Base-by-base conservation (phyloP, 2,329 filamentous ascomycete genomes). In the Phialemoniopsis sp. region DNA sequence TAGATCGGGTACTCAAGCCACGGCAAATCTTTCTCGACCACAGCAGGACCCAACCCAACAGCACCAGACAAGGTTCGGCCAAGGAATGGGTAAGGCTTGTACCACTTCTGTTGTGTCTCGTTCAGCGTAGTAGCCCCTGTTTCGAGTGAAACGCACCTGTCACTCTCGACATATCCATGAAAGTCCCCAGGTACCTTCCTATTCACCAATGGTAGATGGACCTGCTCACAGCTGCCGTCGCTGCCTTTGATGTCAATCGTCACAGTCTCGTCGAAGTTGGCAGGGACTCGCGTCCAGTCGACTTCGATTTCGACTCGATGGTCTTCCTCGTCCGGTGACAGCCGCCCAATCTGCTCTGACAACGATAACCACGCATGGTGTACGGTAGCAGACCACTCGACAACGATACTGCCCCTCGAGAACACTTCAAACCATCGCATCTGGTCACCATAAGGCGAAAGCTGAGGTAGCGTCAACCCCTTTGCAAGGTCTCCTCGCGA, bases 111-210 rank as follows among this genome's bases (percentile, higher is more conserved):
- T 42, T 46, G 17, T 13, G 36, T 18, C 7, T 26, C 54, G 53
- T 31, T 49, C 42, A 48, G 32, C 59, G 58, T 31, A 48, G 53
- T 5, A 55, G 60, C 50, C n/a, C n/a, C n/a, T n/a, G n/a, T n/a
- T 57, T 60, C 33, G 5, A 66, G 62, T 9, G 58, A 43, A 19
- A 66, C 45, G 29, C 58, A 48, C 3, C 50, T 46, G 38, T 72
- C 67, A n/a, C 58, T 59, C 47, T 76, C 72, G 14, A 72, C 61
- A 42, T 71, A 73, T 26, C 70, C 72, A 60, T 59, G 28, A 69
- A 55, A 8, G 64, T 64, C 5, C 69, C 53, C 44, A 63, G 59
- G 29, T 69, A 51, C 5, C 52, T 19, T 19, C 10, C 46, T 41
- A 15, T 56, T 34, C 5, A 13, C 41, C 13, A 46, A 17, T 0